Evolutionary conservation across 75 land plant species (phyloP), one percentile per base, ranked within the genome.

Genomic region (Chamaecyparis obtusa): DNA sequence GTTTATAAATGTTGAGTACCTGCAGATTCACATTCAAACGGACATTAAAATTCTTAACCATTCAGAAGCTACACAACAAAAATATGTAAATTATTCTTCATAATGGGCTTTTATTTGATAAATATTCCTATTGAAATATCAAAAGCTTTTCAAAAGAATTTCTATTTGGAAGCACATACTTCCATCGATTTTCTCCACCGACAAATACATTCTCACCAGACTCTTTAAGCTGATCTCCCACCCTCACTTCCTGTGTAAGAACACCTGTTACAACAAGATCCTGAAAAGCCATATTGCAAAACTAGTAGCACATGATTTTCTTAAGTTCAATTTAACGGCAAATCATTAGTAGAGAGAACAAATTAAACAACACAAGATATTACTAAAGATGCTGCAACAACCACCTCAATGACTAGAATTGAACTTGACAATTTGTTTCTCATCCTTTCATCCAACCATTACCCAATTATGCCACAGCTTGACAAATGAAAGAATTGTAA

Each of bases 121-220:
- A 46, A 44, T 46, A n/a, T 46, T 41, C 30, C n/a, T 80, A 80
- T 44, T 80, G 30, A 80, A 77, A 35, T 77, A 6, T 77, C 43
- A 77, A 21, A 10, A 44, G 48, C 37, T 80, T 80, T 15, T 24
- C 83, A 44, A 33, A 24, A 80, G 2, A 80, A 27, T 21, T n/a
- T 46, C 14, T 44, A 8, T 64, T 49, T 19, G 37, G 46, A 83
- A 55, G 14, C 17, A 85, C 96, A 91, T 83, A 98, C 99, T 94
- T 98, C 99, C 99, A 98, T 21, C 92, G 91, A 88, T 96, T 96
- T 87, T 95, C 93, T 7, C 99, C 99, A 79, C 99, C 99, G 60
- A 98, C 99, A 88, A 96, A 96, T 13, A 88, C 97, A 89, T 96
- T 98, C 89, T 95, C 96, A 83, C 92, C 95, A 14, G 99, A 98